Conservation (phyloP, 2,329 filamentous ascomycete genomes). For the Claviceps monticola region DNA sequence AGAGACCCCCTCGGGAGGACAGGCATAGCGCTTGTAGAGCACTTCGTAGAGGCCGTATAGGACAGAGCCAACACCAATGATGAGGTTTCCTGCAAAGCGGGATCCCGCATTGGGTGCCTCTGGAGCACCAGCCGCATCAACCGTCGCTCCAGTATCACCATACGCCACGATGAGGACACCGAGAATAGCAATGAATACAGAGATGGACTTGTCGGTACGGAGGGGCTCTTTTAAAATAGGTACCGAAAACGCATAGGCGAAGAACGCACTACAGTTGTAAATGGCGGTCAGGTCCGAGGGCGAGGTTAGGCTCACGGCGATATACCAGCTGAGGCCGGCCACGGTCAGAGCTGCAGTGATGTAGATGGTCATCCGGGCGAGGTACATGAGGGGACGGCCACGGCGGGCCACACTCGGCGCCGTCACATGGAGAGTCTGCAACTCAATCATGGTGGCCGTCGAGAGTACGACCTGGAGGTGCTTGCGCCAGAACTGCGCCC, state of each 20-base stretch:
- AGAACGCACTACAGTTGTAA: constrained; percentile 98
- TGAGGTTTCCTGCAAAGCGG: constrained; percentile 70
- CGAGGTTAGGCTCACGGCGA: constrained; percentile 86
- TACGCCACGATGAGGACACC: constrained; percentile 95
- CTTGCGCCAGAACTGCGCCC: constrained; percentile 70
- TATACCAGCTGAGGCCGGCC: constrained; percentile 87
- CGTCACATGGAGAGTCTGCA: constrained; percentile 53
- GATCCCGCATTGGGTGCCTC: constrained; percentile 33
- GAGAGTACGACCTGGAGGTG: constrained; percentile 37
- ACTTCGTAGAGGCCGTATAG: constrained; percentile 97
- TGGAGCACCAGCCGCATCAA: constrained; percentile 23
- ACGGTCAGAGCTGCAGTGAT: constrained; percentile 79
- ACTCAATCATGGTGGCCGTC: constrained; percentile 70
- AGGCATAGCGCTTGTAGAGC: constrained; percentile 84
- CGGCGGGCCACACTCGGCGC: constrained; percentile 22
- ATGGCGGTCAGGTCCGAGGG: constrained; percentile 92
- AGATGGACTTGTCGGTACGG: constrained; percentile 69
- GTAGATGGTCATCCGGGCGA: constrained; percentile 64
- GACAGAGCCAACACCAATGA: constrained; percentile 83
- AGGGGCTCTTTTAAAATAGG: constrained; percentile 77
- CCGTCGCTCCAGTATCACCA: constrained; percentile 49
- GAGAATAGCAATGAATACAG: constrained; percentile 73
- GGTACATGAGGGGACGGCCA: constrained; percentile 45
- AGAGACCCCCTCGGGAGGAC: constrained; percentile 77
- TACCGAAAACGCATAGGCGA: constrained; percentile 93